These are phyloP conservation scores for Fusarium torreyae DNA, from an alignment of 2,329 filamentous ascomycete genomes.

Conservation along the genomic window DNA sequence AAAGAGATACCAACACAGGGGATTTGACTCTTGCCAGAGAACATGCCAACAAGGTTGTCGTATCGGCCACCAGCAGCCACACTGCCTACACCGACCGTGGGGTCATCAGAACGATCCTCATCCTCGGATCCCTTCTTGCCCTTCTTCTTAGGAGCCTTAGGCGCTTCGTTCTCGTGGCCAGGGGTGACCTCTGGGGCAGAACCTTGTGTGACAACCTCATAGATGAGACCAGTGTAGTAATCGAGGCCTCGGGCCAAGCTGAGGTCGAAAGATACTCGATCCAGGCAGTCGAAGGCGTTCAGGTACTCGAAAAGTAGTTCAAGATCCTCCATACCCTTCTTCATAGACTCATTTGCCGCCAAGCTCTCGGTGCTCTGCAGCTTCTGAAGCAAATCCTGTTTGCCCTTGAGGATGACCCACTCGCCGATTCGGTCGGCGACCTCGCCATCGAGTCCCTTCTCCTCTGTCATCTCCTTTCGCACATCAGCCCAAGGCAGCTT, in stretches of 20 bases:
- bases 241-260: slow-evolving; percentile 92
- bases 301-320: slow-evolving; percentile 85
- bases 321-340: slow-evolving; percentile 86
- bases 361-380: slow-evolving; percentile 78
- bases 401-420: slow-evolving; percentile 84
- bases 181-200: slow-evolving; percentile 70
- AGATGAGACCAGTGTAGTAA: slow-evolving; percentile 93
- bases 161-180: slow-evolving; percentile 53
- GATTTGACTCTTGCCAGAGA: slow-evolving; percentile 86
- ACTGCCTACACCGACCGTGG: slow-evolving; percentile 87
- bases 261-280: slow-evolving; percentile 88
- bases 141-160: slow-evolving; percentile 63
- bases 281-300: slow-evolving; percentile 79
- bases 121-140: slow-evolving; percentile 69
- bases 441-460: slow-evolving; percentile 83
- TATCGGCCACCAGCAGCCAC: slow-evolving; percentile 93
- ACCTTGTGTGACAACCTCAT: slow-evolving; percentile 88
- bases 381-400: slow-evolving; percentile 79
- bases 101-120: slow-evolving; percentile 81
- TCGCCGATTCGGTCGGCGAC: slow-evolving; percentile 90
- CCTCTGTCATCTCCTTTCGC: slow-evolving; percentile 91
- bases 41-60: slow-evolving; percentile 95
- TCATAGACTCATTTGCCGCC: slow-evolving; percentile 79
- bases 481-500: slow-evolving; percentile 94
- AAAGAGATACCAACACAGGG: slow-evolving; percentile 81